Evolutionary conservation across 345 rosid genomes (phyloP), one percentile per base, ranked within the genome.

Genomic region (Trapa incisa): DNA sequence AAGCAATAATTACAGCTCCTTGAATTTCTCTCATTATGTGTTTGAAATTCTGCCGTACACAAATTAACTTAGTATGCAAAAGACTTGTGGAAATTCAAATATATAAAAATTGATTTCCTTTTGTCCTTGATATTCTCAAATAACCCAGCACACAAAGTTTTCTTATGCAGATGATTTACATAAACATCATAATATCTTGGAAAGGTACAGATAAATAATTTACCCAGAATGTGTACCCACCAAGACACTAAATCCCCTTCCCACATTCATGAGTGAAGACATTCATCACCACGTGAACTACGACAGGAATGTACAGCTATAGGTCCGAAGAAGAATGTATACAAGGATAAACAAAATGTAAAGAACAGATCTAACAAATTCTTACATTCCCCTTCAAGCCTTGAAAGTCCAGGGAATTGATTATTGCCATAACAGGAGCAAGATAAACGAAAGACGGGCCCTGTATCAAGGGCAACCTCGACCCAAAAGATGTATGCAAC

Each of bases 1-100:
- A 93, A 81, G 86, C 92, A 64, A 90, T 78, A 67, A 93, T 88
- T 50, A 90, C 71, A 65, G 99, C 92, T 68, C 99, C 99, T 67
- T 90, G 99, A 57, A 93, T 82, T 80, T 84, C 87, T 79, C 86
- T 93, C 99, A 93, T 93, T 56, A 88, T 83, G 78, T 90, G 99
- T 86, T 87, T 93, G 82, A 93, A 93, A 73, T 79, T 87, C 99
- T 94, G 88, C 72, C 74, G 69, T 53, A 43, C 17, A 64, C 73
- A 75, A 37, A 22, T 53, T 65, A 50, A 61, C 32, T 65, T 53
- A 43, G 68, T 22, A 33, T 35, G 68, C 61, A 17, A 22, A 65
- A 22, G 12, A 12, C 17, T 7, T 41, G 52, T 41, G 5, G 50
- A n/a, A 16, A 22, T 65, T 65, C 12, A 36, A 47, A 68, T 58